A percentile compares a stretch with the other conserved stretches of the same genome.
These are phyloP conservation scores for Clitopilus passeckerianus DNA, from an alignment of 768 basidiomycete genomes.

Conservation along the genomic window DNA sequence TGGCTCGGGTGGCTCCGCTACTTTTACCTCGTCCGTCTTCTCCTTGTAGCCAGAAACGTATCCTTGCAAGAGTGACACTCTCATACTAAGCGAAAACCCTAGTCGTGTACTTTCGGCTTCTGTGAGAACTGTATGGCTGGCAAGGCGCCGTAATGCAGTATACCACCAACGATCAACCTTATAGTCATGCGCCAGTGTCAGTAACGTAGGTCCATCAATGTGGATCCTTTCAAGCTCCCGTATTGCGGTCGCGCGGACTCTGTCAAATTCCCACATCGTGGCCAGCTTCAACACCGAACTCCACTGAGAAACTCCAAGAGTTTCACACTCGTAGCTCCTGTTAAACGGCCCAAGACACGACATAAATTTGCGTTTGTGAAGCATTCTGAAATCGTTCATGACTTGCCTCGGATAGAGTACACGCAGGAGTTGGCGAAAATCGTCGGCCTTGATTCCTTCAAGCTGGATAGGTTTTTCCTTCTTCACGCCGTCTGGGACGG, in stretches of 20 bases:
- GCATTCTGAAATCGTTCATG: too few relatives aligned
- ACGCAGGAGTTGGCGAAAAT: conserved; percentile 15
- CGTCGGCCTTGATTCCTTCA: conserved; percentile 16
- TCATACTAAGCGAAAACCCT: conserved; percentile 15
- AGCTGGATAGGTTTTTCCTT: conserved; percentile 23
- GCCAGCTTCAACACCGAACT: conserved; percentile 26
- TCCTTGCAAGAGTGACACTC: conserved; percentile 5
- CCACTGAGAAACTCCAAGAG: conserved; percentile 20
- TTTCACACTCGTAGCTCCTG: not conserved
- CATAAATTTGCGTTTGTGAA: not conserved
- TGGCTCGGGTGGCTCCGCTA: too few relatives aligned
- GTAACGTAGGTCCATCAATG: conserved; percentile 14
- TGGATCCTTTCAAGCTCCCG: conserved; percentile 13
- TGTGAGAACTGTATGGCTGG: conserved; percentile 14
- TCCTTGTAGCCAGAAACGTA: too few relatives aligned
- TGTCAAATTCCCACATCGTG: conserved; percentile 27
- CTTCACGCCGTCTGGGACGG: conserved; percentile 17
- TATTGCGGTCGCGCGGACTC: conserved; percentile 20
- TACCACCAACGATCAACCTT: conserved; percentile 23
- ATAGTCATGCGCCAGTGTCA: conserved; percentile 19
- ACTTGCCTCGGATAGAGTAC: conserved; percentile 22
- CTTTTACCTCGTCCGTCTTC: too few relatives aligned
- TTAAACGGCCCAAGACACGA: not conserved
- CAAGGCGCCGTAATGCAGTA: conserved; percentile 14
- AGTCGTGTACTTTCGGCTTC: conserved; percentile 15